A percentile compares a stretch with the other conserved stretches of the same genome.
Conservation (phyloP, 164 flowering plant species). For the Paratinospora sagittata region DNA sequence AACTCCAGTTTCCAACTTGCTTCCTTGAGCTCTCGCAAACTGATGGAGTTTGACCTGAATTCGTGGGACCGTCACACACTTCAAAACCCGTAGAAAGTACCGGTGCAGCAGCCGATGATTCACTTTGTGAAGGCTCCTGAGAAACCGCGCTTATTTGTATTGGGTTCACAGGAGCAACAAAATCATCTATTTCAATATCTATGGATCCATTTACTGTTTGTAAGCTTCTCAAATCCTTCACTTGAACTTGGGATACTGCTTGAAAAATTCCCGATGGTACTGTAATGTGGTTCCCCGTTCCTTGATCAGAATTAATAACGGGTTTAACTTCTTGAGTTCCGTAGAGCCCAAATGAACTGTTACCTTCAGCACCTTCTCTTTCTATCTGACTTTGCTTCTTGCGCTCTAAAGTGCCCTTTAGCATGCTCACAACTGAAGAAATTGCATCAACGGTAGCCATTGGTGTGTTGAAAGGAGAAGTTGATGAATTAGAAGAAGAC, state of each 20-base stretch:
- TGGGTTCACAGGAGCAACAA: conserved; percentile 34
- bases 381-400: conserved; percentile 38
- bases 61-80: conserved; percentile 58
- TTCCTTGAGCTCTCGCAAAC: conserved; percentile 47
- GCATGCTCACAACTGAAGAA: conserved; percentile 73
- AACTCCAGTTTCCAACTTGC: conserved; percentile 30
- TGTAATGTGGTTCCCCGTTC: conserved; percentile 19
- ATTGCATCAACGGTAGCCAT: conserved; percentile 42
- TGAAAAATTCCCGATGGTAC: conserved; percentile 25
- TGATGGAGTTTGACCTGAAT: conserved; percentile 43
- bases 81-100: conserved; percentile 54
- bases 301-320: conserved; percentile 24
- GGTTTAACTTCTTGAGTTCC: conserved; percentile 27
- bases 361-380: conserved; percentile 35
- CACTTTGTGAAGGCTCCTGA: conserved; percentile 69
- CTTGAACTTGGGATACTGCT: conserved; percentile 26
- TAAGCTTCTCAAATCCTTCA: conserved; percentile 20
- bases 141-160: conserved; percentile 36
- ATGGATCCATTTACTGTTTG: conserved; percentile 34
- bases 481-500: conserved; percentile 57
- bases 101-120: conserved; percentile 73
- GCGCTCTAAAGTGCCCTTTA: conserved; percentile 68
- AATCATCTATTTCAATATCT: conserved; percentile 36
- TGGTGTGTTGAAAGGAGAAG: conserved; percentile 43
- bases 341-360: conserved; percentile 28